phyloP scores from a whole-genome alignment of 805 yeast species.

The Teunomyces tritomae region DNA sequence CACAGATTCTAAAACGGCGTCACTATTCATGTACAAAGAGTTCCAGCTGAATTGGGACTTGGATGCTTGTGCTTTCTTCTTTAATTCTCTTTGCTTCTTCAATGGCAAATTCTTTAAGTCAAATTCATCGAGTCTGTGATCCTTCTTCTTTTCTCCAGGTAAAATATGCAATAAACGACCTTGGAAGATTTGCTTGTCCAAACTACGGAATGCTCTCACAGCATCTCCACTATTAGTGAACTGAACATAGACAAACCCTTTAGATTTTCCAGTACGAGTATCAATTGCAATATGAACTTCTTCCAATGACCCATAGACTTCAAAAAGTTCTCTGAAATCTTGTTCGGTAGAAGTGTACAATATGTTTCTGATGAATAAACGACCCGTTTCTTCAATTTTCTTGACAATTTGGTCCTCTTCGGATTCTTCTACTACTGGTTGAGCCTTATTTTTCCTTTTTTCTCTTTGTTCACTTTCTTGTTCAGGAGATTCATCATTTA shows the following conservation, averaged over 20 bases:
- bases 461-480: not conserved
- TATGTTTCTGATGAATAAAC: conserved; percentile 86
- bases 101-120: conserved; percentile 88
- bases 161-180: conserved; percentile 89
- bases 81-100: conserved; percentile 85
- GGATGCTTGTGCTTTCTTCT: conserved; percentile 79
- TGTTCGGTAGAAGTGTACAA: conserved; percentile 74
- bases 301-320: conserved; percentile 65
- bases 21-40: conserved; percentile 83
- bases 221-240: conserved; percentile 73
- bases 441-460: not conserved
- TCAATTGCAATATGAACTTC: conserved; percentile 94
- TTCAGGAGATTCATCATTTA: not conserved
- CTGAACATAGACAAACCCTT: conserved; percentile 87
- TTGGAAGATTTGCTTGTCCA: conserved; percentile 90
- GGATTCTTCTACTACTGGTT: conserved; percentile 16
- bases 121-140: conserved; percentile 83
- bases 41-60: conserved; percentile 93
- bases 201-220: conserved; percentile 61
- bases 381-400: conserved; percentile 65
- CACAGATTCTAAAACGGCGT: conserved; percentile 88
- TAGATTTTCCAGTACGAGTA: conserved; percentile 83
- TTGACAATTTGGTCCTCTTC: conserved; percentile 48
- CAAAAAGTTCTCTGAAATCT: conserved; percentile 68
- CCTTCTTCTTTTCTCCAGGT: conserved; percentile 80